Evolutionary conservation across 1,139 yeast species (phyloP), one percentile per base, ranked within the genome.

Genomic region (Yamadazyma membranifaciens): DNA sequence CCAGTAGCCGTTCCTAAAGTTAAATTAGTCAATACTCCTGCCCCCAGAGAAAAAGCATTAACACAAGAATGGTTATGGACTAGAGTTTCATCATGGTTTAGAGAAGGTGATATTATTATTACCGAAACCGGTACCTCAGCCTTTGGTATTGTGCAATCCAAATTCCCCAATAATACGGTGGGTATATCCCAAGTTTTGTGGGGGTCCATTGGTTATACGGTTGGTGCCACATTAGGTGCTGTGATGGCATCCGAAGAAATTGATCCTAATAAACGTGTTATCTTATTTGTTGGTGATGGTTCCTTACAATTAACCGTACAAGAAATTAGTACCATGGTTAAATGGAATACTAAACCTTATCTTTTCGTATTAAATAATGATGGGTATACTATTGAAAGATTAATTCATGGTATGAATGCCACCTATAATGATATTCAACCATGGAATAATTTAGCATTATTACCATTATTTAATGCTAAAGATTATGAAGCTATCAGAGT

Each of bases 111-210:
- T 65, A 75, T 87, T 45, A 78, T 87, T 51, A 75, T 87, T 54
- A 81, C 92, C 44, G 96, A 87, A 65, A 87, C 95, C 36, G 95
- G 96, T 67, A 87, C 96, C 33, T 83, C 95, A 28, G 87, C 94
- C 31, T 87, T 87, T 59, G 96, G 96, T 67, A 81, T 87, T 51
- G 78, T 83, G 52, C 86, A 82, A 59, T 75, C 92, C 34, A 78
- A 79, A 58, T 87, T 84, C 81, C 95, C 95, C 49, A 68, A 75
- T 56, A 69, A 81, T 60, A 74, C 83, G 34, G 66, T 78, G 50
- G 95, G 95, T 57, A 87, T 87, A 50, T 85, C 94, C 40, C 95
- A 87, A 68, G 94, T 87, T 36, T 73, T 87, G 58, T 87, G 94
- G 91, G 95, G 95, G 44, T 85, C 95, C 36, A 86, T 87, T 63